Percentiles rank a stretch among this genome's conserved stretches.
Evolutionary conservation across 306 rosid genomes (phyloP).

Genomic region (Canavalia gladiata): DNA sequence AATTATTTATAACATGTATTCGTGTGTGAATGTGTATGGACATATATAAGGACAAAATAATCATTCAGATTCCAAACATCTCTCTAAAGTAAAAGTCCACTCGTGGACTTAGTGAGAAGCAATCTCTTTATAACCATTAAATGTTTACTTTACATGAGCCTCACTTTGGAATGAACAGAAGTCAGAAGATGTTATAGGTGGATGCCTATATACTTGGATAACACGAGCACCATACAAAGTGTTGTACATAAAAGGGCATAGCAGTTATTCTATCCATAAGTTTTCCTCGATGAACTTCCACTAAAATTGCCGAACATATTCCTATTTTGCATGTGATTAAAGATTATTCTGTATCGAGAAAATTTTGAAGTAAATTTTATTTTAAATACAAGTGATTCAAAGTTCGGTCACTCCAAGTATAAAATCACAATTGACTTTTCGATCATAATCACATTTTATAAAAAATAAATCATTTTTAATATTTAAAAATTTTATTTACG

Average conservation of each 20-base stretch:
- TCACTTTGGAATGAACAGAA: too few species aligned
- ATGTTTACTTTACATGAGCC: neutral
- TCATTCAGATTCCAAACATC: too few species aligned
- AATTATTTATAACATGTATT: too few species aligned
- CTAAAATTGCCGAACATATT: conserved; percentile 35
- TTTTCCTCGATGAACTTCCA: conserved; percentile 21
- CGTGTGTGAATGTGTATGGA: too few species aligned
- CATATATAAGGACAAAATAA: too few species aligned
- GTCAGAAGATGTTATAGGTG: neutral
- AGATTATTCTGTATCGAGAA: neutral
- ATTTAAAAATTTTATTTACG: too few species aligned
- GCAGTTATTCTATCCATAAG: neutral
- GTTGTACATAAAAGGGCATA: neutral
- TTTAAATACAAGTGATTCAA: neutral
- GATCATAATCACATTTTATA: neutral
- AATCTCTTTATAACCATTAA: neutral
- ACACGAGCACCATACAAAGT: neutral
- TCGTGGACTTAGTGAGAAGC: neutral
- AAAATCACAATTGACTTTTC: neutral
- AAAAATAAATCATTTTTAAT: too few species aligned
- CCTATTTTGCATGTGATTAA: neutral
- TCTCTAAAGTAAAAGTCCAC: neutral
- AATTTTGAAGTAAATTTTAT: neutral
- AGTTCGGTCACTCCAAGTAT: neutral
- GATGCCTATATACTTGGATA: conserved; percentile 23